phyloP scores from a whole-genome alignment of 192 early-diverging fungal species.

The Backusella liffmaniae region DNA sequence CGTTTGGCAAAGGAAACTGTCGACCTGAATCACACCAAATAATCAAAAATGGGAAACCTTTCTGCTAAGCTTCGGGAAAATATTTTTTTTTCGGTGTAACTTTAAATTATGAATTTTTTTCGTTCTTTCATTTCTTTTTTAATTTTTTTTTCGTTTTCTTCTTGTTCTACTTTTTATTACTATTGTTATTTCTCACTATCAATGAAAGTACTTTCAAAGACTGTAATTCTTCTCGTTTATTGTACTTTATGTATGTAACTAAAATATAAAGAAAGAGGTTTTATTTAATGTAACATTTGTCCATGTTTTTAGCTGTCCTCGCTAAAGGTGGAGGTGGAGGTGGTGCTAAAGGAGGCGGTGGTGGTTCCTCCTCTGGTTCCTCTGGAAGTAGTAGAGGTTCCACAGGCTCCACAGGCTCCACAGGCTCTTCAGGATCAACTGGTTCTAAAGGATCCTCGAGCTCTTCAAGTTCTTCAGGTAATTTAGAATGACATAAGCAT shows the following conservation, averaged over 20 bases:
- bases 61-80: neutral
- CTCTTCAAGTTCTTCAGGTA: neutral
- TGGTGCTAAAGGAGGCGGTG: neutral
- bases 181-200: neutral
- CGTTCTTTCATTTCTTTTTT: neutral
- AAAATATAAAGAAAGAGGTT: neutral
- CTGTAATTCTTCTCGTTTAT: slow-evolving; percentile 17
- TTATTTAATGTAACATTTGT: slow-evolving; percentile 2
- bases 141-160: neutral
- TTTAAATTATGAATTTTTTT: neutral
- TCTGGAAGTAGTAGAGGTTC: neutral
- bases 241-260: slow-evolving; percentile 11
- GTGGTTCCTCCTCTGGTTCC: neutral
- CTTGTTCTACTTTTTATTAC: neutral
- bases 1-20: neutral
- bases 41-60: neutral
- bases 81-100: neutral
- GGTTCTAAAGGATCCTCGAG: neutral
- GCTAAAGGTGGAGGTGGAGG: slow-evolving; percentile 33
- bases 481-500: neutral
- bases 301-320: slow-evolving; percentile 10
- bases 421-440: neutral
- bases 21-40: neutral
- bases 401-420: neutral
- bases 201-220: slow-evolving; percentile 10